Evolutionary conservation across 140 eudicot genomes (phyloP).

Genomic region (Senecio squalidus): DNA sequence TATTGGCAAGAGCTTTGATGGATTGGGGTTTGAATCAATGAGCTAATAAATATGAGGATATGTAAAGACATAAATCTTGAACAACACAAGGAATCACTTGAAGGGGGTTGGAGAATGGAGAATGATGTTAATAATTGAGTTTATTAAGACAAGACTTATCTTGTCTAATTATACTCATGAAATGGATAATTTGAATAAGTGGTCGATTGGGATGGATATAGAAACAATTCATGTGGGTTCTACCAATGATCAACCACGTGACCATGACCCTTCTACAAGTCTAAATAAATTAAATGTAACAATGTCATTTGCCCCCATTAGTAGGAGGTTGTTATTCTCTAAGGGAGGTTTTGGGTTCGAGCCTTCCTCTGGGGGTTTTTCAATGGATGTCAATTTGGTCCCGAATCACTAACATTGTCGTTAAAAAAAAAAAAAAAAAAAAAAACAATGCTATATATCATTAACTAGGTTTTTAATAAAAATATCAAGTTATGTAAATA

Average conservation of each 20-base stretch:
- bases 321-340: too few relatives aligned
- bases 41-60: slow-evolving; percentile 1
- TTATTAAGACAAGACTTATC: slow-evolving; percentile 33
- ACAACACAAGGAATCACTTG: slow-evolving; percentile 16
- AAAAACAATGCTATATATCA: too few relatives aligned
- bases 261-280: slow-evolving; percentile 10
- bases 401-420: too few relatives aligned
- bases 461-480: too few relatives aligned
- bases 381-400: too few relatives aligned
- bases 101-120: slow-evolving; percentile 15
- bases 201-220: slow-evolving; percentile 28
- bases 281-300: slow-evolving; percentile 1
- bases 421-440: too few relatives aligned
- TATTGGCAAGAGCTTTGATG: slow-evolving; percentile 17
- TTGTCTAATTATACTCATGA: slow-evolving; percentile 28
- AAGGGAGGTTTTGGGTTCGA: too few relatives aligned
- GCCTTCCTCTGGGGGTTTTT: too few relatives aligned
- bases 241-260: slow-evolving; percentile 24
- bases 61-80: not conserved
- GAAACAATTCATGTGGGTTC: slow-evolving; percentile 31
- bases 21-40: slow-evolving; percentile 10
- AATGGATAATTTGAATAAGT: slow-evolving; percentile 25
- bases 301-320: slow-evolving; percentile 17
- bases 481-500: too few relatives aligned
- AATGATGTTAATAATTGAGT: slow-evolving; percentile 26